These are phyloP conservation scores for Fusarium buharicum DNA, from an alignment of 2,329 filamentous ascomycete genomes.

Conservation along the genomic window DNA sequence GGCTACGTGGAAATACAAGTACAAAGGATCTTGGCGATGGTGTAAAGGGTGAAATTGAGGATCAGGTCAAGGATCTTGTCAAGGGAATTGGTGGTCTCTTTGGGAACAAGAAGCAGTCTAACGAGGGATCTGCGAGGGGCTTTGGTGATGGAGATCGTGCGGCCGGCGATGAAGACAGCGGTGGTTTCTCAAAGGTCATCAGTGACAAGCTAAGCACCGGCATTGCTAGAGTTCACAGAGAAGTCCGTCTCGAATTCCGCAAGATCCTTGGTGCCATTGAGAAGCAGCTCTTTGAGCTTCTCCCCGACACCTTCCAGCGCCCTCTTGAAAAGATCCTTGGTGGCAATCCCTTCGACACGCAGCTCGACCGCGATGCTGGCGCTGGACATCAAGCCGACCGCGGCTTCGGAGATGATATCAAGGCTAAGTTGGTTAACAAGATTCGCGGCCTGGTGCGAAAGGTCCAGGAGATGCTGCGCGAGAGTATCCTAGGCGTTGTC, in stretches of 20 bases:
- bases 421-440: conserved; percentile 56
- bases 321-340: conserved; percentile 59
- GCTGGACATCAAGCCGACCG: conserved; percentile 46
- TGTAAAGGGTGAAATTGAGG: conserved; percentile 56
- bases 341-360: conserved; percentile 58
- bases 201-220: conserved; percentile 60
- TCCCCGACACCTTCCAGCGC: conserved; percentile 56
- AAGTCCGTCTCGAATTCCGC: conserved; percentile 59
- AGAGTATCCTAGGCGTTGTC: conserved; percentile 57
- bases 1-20: conserved; percentile 56
- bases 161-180: conserved; percentile 44
- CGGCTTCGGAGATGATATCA: conserved; percentile 57
- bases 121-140: conserved; percentile 48
- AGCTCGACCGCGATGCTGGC: conserved; percentile 53
- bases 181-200: conserved; percentile 58
- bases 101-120: conserved; percentile 50
- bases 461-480: conserved; percentile 58
- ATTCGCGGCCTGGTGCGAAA: conserved; percentile 57
- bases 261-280: conserved; percentile 57
- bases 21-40: conserved; percentile 56
- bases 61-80: conserved; percentile 57
- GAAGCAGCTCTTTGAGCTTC: conserved; percentile 57
- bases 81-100: conserved; percentile 57
- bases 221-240: conserved; percentile 56
- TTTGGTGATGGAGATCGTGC: conserved; percentile 47